Conservation (phyloP, 352 stramenopile species). For the Globisporangium takayamanum region DNA sequence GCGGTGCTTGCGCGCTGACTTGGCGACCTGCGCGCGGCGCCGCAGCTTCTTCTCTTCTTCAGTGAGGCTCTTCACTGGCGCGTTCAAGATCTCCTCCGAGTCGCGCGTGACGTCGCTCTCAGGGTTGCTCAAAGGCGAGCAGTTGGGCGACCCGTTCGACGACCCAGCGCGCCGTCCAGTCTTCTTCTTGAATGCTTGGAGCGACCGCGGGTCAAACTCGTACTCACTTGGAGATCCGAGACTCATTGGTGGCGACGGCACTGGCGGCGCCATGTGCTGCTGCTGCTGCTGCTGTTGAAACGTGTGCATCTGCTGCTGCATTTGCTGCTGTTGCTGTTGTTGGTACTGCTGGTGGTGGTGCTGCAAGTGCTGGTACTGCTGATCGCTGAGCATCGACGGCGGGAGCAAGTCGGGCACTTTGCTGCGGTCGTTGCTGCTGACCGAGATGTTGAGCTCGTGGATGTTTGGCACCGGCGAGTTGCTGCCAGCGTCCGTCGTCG, state of each 20-base stretch:
- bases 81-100: constrained; percentile 76
- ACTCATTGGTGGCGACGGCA: constrained; percentile 6
- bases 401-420: constrained; percentile 26
- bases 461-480: constrained; percentile 9
- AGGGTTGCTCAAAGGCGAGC: constrained; percentile 38
- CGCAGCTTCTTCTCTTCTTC: constrained; percentile 83
- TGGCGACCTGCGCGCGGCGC: constrained; percentile 70
- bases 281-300: constrained; percentile 13
- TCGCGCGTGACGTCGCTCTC: constrained; percentile 35
- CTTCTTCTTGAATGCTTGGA: constrained; percentile 16
- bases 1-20: constrained; percentile 76
- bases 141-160: constrained; percentile 25
- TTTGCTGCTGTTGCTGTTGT: constrained; percentile 18
- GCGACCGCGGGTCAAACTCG: constrained; percentile 16
- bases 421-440: constrained; percentile 16
- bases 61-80: constrained; percentile 71
- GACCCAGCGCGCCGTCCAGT: constrained; percentile 10
- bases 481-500: not conserved
- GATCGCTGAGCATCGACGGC: constrained; percentile 20
- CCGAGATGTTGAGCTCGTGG: constrained; percentile 17
- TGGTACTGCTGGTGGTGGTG: constrained; percentile 21
- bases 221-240: constrained; percentile 5
- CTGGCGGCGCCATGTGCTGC: constrained; percentile 15
- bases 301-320: constrained; percentile 16
- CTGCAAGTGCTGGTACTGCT: constrained; percentile 18